These are phyloP conservation scores for Capsicum baccatum DNA, from an alignment of 257 asterid genomes.

Conservation along the genomic window DNA sequence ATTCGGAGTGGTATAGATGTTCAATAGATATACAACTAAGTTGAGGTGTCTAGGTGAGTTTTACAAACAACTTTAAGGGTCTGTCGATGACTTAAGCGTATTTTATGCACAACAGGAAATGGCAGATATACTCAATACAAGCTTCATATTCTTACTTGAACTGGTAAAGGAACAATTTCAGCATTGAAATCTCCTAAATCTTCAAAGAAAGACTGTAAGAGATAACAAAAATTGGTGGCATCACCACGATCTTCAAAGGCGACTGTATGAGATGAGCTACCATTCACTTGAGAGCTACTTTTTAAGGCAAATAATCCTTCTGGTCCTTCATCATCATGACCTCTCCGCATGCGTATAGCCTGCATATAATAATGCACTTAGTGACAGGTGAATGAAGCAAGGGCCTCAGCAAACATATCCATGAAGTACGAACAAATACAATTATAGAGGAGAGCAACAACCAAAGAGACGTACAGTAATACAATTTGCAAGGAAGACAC, in stretches of 20 bases:
- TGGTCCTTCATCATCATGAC: constrained; percentile 49
- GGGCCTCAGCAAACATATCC: constrained; percentile 15
- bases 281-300: constrained; percentile 45
- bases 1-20: too few relatives aligned
- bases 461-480: not conserved
- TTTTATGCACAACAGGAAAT: not conserved
- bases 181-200: constrained; percentile 67
- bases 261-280: constrained; percentile 57
- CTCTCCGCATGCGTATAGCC: constrained; percentile 68
- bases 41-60: too few relatives aligned
- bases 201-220: constrained; percentile 69
- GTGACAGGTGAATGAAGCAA: constrained; percentile 15
- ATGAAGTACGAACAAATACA: not conserved
- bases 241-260: constrained; percentile 83
- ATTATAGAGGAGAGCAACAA: constrained; percentile 11
- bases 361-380: constrained; percentile 36
- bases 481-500: constrained; percentile 6
- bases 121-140: not conserved
- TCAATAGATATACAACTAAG: too few relatives aligned
- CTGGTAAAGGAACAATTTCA: constrained; percentile 70
- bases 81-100: too few relatives aligned
- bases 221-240: constrained; percentile 79
- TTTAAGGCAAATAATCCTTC: constrained; percentile 60
- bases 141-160: constrained; percentile 54
- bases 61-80: too few relatives aligned